Evolutionary conservation across 306 rosid species (phyloP).

Genomic region (Erythrophleum fordii): DNA sequence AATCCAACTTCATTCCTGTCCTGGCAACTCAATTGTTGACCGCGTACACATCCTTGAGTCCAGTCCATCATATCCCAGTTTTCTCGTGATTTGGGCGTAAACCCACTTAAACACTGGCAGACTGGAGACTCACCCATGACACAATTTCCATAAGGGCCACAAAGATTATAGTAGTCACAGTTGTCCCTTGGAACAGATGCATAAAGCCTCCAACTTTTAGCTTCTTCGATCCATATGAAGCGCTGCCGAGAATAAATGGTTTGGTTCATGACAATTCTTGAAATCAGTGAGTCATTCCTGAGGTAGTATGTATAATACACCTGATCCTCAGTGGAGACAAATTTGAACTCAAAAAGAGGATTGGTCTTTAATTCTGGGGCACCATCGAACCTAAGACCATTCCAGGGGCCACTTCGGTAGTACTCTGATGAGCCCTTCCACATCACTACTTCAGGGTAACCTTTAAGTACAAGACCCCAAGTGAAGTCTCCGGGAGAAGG

Average conservation of each 20-base stretch:
- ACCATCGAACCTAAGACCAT: slow-evolving; percentile 50
- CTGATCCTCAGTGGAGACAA: slow-evolving; percentile 49
- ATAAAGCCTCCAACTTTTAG: slow-evolving; percentile 50
- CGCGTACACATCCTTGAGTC: slow-evolving; percentile 54
- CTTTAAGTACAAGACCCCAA: slow-evolving; percentile 38
- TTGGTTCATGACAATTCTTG: slow-evolving; percentile 57
- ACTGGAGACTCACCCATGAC: slow-evolving; percentile 41
- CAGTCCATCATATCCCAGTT: slow-evolving; percentile 59
- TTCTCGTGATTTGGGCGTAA: slow-evolving; percentile 46
- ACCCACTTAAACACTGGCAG: slow-evolving; percentile 58
- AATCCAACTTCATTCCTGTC: slow-evolving; percentile 45
- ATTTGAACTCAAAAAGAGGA: slow-evolving; percentile 41
- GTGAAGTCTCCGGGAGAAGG: slow-evolving; percentile 57
- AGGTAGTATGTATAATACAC: slow-evolving; percentile 50
- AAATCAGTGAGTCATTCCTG: slow-evolving; percentile 41
- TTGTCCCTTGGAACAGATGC: slow-evolving; percentile 51
- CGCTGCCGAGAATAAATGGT: slow-evolving; percentile 35
- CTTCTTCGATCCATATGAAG: slow-evolving; percentile 45
- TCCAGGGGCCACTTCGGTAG: slow-evolving; percentile 58
- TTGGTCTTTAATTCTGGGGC: slow-evolving; percentile 38
- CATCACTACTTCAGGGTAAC: slow-evolving; percentile 46
- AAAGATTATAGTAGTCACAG: slow-evolving; percentile 54
- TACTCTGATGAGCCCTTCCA: slow-evolving; percentile 39
- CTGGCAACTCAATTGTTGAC: slow-evolving; percentile 40
- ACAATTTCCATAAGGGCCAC: slow-evolving; percentile 58